Evolutionary conservation across 148 eudicot species (phyloP).

Genomic region (Spergularia marina): DNA sequence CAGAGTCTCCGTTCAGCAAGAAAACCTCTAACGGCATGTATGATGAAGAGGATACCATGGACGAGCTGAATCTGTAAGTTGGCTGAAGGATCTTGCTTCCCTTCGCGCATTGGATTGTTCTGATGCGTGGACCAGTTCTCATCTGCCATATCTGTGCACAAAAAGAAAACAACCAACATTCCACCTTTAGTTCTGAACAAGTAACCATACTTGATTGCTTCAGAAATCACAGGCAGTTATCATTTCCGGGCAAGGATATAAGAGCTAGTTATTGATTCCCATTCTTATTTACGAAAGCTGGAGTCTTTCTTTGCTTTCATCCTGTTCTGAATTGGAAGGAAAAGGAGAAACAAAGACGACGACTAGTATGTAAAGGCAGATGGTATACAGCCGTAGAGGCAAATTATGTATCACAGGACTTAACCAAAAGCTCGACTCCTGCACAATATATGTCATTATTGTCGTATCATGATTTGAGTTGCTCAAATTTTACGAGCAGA

Average conservation of each 20-base stretch:
- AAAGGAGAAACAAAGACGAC: no score
- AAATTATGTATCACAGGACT: neutral
- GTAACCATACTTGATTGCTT: neutral
- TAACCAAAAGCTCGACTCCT: neutral
- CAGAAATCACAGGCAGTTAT: neutral
- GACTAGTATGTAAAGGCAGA: no score
- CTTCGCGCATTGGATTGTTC: conserved; percentile 63
- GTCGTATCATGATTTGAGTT: neutral
- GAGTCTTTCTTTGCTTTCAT: neutral
- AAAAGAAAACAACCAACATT: neutral
- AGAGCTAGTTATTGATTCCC: neutral
- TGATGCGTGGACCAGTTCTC: conserved; percentile 85
- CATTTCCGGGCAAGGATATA: neutral
- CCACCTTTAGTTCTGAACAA: neutral
- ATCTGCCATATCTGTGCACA: conserved; percentile 86
- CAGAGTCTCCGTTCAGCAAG: conserved; percentile 86
- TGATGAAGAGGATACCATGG: conserved; percentile 44
- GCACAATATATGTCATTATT: neutral
- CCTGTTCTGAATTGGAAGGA: no score
- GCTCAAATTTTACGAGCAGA: neutral
- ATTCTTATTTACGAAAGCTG: neutral
- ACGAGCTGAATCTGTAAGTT: conserved; percentile 72
- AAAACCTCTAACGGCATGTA: conserved; percentile 82
- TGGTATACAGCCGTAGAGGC: no score
- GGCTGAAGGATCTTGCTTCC: conserved; percentile 96